Evolutionary conservation across 2,329 filamentous ascomycete species (phyloP).

Genomic region (Fusarium sororula): DNA sequence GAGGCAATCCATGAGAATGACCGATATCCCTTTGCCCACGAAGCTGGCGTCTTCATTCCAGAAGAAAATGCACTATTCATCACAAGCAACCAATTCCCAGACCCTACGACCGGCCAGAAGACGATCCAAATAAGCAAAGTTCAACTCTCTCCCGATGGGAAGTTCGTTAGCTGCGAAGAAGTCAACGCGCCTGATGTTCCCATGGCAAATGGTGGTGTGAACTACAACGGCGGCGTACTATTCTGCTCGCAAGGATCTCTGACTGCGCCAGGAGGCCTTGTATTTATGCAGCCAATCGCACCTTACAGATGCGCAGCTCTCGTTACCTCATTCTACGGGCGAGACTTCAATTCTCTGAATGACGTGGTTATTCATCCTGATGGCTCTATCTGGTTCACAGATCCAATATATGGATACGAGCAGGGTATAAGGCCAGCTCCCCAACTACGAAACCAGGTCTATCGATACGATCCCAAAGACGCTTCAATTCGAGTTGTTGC

Average conservation of each 20-base stretch:
- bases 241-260: conserved; percentile 53
- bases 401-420: conserved; percentile 58
- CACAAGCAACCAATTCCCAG: conserved; percentile 47
- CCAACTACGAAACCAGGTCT: conserved; percentile 57
- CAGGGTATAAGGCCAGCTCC: conserved; percentile 57
- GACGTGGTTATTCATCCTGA: conserved; percentile 56
- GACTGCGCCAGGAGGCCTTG: conserved; percentile 41
- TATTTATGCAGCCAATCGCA: conserved; percentile 45
- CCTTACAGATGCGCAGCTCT: conserved; percentile 45
- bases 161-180: conserved; percentile 44
- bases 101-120: conserved; percentile 27
- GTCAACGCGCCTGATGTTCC: conserved; percentile 46
- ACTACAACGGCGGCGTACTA: conserved; percentile 52
- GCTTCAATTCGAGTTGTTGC: conserved; percentile 55
- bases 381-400: conserved; percentile 60
- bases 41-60: conserved; percentile 52
- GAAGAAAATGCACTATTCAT: conserved; percentile 44
- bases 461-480: conserved; percentile 54
- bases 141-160: conserved; percentile 20
- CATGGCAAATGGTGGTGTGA: conserved; percentile 61
- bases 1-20: conserved; percentile 51
- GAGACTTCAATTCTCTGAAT: conserved; percentile 60
- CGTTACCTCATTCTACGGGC: conserved; percentile 53
- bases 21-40: conserved; percentile 58
- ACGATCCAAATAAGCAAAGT: conserved; percentile 46